Conservation (phyloP, 352 stramenopile species). For the Pythium aristosporum region DNA sequence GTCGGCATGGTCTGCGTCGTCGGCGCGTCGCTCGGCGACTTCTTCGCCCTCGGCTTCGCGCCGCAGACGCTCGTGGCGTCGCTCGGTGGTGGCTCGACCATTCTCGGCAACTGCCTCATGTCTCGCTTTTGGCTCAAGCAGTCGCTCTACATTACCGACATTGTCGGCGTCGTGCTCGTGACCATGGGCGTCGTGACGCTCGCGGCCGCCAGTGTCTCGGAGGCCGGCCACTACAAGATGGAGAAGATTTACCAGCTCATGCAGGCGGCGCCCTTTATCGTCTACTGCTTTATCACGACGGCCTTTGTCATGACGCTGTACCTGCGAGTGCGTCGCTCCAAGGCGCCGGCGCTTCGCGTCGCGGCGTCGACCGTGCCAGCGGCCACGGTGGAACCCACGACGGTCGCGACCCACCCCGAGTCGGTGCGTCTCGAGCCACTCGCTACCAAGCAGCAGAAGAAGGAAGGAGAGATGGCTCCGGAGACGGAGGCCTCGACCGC, state of each 20-base stretch:
- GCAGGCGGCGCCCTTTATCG: constrained; percentile 73
- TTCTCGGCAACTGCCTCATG: constrained; percentile 83
- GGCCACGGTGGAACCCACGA: neutral
- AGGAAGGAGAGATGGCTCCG: neutral
- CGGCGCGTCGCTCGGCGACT: constrained; percentile 77
- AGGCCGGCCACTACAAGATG: constrained; percentile 82
- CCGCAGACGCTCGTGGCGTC: constrained; percentile 85
- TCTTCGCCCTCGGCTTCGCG: constrained; percentile 84
- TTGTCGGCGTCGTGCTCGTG: constrained; percentile 71
- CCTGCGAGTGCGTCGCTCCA: constrained; percentile 76
- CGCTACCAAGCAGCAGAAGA: constrained; percentile 11
- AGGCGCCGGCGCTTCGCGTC: constrained; percentile 74
- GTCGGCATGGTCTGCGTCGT: constrained; percentile 88
- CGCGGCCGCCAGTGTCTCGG: constrained; percentile 65
- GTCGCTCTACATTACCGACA: constrained; percentile 82
- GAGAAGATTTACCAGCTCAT: constrained; percentile 85
- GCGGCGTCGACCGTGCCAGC: constrained; percentile 15
- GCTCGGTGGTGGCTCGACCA: constrained; percentile 77
- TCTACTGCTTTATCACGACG: constrained; percentile 81
- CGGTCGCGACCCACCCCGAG: constrained; percentile 4
- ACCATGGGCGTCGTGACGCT: constrained; percentile 79
- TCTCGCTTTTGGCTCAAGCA: constrained; percentile 88
- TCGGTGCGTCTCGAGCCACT: constrained; percentile 21
- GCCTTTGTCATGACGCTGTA: constrained; percentile 83
- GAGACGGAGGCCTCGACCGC: constrained; percentile 1